Evolutionary conservation across 2,329 filamentous ascomycete genomes (phyloP).

Genomic region (Aspergillus tamarii): DNA sequence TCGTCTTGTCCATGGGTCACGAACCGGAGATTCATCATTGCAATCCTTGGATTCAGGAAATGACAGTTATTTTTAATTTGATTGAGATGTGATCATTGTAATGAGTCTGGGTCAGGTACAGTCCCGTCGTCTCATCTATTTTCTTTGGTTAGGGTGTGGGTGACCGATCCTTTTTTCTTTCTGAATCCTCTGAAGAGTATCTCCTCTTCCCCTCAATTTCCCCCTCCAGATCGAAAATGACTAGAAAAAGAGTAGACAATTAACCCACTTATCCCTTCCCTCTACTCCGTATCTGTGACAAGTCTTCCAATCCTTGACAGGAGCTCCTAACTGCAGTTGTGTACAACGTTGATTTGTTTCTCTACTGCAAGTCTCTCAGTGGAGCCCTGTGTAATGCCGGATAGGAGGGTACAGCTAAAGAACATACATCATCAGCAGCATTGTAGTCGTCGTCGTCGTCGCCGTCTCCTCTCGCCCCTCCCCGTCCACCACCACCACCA

Average conservation of each 20-base stretch:
- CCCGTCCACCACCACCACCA: background rate
- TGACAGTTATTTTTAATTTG: background rate
- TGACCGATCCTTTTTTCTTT: background rate
- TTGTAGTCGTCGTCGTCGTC: background rate
- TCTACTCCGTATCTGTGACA: background rate
- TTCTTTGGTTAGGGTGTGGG: background rate
- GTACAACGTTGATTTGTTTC: conserved; percentile 26
- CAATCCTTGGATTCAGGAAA: conserved; percentile 1
- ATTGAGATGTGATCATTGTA: background rate
- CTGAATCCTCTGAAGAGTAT: background rate
- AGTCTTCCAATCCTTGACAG: background rate
- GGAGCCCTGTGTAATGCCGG: conserved; percentile 19
- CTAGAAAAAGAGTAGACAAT: background rate
- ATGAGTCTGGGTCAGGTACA: background rate
- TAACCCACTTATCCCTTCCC: background rate
- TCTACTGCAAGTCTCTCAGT: conserved; percentile 20
- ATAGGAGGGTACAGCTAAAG: conserved; percentile 21
- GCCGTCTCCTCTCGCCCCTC: background rate
- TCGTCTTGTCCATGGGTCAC: background rate
- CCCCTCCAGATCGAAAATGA: conserved; percentile 2
- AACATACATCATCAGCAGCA: conserved; percentile 6
- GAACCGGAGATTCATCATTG: background rate
- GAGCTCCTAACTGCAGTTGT: conserved; percentile 20
- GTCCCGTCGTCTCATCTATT: background rate
- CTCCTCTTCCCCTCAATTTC: background rate